Conservation (phyloP, 2,329 filamentous ascomycete species). For the Trichoderma sp. region DNA sequence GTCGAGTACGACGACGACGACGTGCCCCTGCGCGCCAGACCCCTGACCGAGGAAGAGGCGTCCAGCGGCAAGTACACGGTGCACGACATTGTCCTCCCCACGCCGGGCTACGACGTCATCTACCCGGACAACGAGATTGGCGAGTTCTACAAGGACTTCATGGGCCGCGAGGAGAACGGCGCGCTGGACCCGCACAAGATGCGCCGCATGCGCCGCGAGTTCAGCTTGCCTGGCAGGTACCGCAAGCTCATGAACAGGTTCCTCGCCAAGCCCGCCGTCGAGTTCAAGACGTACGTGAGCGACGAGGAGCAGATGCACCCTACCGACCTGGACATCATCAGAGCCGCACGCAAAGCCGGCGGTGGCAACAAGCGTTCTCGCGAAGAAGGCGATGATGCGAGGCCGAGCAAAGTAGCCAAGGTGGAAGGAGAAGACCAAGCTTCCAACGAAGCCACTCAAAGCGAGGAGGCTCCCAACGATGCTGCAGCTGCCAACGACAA, state of each 20-base stretch:
- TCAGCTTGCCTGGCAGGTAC: conserved; percentile 85
- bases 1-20: conserved; percentile 41
- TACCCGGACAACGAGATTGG: conserved; percentile 84
- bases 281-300: conserved; percentile 66
- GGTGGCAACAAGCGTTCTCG: conserved; percentile 21
- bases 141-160: conserved; percentile 81
- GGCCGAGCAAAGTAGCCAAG: conserved; percentile 24
- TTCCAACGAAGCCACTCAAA: not conserved
- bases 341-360: conserved; percentile 28
- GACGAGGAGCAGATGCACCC: conserved; percentile 81
- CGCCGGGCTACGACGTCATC: conserved; percentile 85
- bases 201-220: conserved; percentile 80
- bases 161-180: conserved; percentile 76
- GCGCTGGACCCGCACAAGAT: conserved; percentile 79
- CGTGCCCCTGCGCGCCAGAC: conserved; percentile 57
- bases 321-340: conserved; percentile 76
- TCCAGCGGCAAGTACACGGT: conserved; percentile 73
- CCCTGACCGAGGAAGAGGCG: conserved; percentile 74
- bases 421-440: not conserved
- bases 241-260: conserved; percentile 77
- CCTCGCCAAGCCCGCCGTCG: conserved; percentile 60
- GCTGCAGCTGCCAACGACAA: not conserved
- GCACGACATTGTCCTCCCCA: conserved; percentile 85
- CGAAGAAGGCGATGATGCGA: conserved; percentile 20
- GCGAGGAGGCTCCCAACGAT: not conserved